A percentile compares a stretch with the other conserved stretches of the same genome.
phyloP scores from a whole-genome alignment of 2,329 filamentous ascomycete genomes.

The Aspergillus proliferans region DNA sequence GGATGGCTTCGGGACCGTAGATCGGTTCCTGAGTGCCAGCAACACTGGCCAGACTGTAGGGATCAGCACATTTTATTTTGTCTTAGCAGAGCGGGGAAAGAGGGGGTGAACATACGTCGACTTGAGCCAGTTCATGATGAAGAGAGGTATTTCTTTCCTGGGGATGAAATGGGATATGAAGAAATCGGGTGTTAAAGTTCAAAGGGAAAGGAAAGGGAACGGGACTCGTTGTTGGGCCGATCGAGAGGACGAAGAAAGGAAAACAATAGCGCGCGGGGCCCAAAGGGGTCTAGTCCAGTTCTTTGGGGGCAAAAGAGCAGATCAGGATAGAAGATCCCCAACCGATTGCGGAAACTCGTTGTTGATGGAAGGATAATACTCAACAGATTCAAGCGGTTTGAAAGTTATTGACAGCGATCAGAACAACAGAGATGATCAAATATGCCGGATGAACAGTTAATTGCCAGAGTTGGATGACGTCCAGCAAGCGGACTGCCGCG shows the following conservation, averaged over 20 bases:
- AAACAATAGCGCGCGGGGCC: conserved; percentile 31
- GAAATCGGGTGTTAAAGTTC: neutral
- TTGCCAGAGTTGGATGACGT: neutral
- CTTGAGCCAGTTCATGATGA: conserved; percentile 92
- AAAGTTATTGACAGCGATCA: neutral
- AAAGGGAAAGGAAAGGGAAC: conserved; percentile 9
- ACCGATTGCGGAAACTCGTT: neutral
- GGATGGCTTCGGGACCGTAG: conserved; percentile 84
- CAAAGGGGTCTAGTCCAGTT: conserved; percentile 20
- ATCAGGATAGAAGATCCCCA: neutral
- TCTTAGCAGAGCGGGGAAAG: conserved; percentile 1
- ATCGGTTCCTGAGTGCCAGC: conserved; percentile 94
- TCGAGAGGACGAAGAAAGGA: conserved; percentile 15
- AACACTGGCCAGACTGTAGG: conserved; percentile 59
- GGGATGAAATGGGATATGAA: conserved; percentile 1
- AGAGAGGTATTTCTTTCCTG: conserved; percentile 15
- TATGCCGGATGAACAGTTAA: neutral
- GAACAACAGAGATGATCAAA: too few relatives aligned
- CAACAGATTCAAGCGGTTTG: neutral
- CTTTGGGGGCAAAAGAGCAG: conserved; percentile 1
- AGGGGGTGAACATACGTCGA: conserved; percentile 60
- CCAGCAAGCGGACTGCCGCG: neutral
- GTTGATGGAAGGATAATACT: neutral
- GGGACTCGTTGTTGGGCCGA: conserved; percentile 8
- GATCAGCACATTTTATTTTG: conserved; percentile 47